These are phyloP conservation scores for Bryopsis sp. DNA, from an alignment of 139 green algal genomes.

Conservation along the genomic window DNA sequence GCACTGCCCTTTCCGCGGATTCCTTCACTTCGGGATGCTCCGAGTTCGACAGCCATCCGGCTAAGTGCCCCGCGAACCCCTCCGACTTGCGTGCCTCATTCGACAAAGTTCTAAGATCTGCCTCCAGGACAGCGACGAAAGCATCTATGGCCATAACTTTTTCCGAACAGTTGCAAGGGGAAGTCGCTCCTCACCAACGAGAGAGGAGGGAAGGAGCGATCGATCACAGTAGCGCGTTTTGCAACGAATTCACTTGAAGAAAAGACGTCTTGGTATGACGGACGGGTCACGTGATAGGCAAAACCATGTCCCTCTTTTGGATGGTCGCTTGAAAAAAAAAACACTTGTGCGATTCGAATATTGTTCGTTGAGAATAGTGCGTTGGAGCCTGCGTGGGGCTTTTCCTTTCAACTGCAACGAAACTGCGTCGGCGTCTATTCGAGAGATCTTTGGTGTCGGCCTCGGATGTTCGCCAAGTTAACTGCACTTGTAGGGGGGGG, in stretches of 20 bases:
- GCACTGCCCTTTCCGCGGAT: slow-evolving; percentile 45
- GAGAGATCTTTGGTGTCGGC: neutral
- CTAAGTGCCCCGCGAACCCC: slow-evolving; percentile 47
- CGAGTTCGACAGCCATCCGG: slow-evolving; percentile 40
- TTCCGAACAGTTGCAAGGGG: neutral
- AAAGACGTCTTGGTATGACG: too few species aligned
- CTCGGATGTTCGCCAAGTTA: slow-evolving; percentile 71
- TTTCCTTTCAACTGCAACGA: too few species aligned
- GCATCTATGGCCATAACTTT: slow-evolving; percentile 6
- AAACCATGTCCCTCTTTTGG: too few species aligned
- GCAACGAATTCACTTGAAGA: too few species aligned
- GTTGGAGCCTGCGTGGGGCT: too few species aligned
- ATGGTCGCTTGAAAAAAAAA: too few species aligned
- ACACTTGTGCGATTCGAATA: too few species aligned
- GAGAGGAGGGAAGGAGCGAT: too few species aligned
- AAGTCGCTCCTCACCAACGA: too few species aligned
- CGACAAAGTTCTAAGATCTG: slow-evolving; percentile 45
- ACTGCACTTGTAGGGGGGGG: slow-evolving; percentile 54
- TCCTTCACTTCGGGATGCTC: slow-evolving; percentile 63
- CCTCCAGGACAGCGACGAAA: slow-evolving; percentile 40
- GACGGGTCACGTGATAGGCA: too few species aligned
- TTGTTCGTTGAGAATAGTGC: too few species aligned
- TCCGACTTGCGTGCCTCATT: slow-evolving; percentile 48
- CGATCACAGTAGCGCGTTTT: too few species aligned
- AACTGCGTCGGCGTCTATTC: neutral